Evolutionary conservation across 2,329 filamentous ascomycete genomes (phyloP).

Genomic region (Hypoxylon sp.): DNA sequence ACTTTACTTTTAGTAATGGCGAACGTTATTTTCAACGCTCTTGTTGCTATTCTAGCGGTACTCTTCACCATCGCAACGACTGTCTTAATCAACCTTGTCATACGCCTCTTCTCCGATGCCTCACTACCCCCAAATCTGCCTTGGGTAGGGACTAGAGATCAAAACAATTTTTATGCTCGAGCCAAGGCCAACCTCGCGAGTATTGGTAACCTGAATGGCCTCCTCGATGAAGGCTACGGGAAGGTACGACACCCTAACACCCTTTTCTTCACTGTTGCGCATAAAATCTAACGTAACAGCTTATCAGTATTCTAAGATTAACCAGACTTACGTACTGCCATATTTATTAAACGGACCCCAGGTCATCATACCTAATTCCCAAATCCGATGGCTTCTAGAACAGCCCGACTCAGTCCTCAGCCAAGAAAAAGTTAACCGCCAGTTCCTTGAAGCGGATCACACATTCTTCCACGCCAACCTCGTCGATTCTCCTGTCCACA

Average conservation of each 20-base stretch:
- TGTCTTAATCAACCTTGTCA: conserved; percentile 43
- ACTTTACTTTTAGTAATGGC: background rate
- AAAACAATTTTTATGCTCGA: conserved; percentile 33
- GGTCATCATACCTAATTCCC: conserved; percentile 53
- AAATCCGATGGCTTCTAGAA: conserved; percentile 53
- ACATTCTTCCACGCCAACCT: conserved; percentile 54
- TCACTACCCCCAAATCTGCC: conserved; percentile 48
- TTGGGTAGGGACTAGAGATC: conserved; percentile 47
- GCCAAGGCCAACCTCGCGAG: conserved; percentile 51
- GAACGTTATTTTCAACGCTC: background rate
- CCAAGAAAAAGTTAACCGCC: conserved; percentile 54
- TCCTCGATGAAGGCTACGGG: conserved; percentile 52
- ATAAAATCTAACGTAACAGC: conserved; percentile 2
- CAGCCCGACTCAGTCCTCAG: conserved; percentile 54
- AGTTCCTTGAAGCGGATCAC: conserved; percentile 55
- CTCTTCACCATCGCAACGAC: conserved; percentile 35
- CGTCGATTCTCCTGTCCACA: conserved; percentile 53
- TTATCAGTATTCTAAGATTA: conserved; percentile 52
- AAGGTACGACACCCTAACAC: conserved; percentile 40
- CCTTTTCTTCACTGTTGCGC: background rate
- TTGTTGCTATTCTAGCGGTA: background rate
- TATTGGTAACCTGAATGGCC: conserved; percentile 47
- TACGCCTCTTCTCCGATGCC: conserved; percentile 49
- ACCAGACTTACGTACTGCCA: conserved; percentile 52
- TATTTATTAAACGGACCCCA: conserved; percentile 55